These are phyloP conservation scores for Phallus indusiatus DNA, from an alignment of 768 basidiomycete genomes.

Conservation along the genomic window DNA sequence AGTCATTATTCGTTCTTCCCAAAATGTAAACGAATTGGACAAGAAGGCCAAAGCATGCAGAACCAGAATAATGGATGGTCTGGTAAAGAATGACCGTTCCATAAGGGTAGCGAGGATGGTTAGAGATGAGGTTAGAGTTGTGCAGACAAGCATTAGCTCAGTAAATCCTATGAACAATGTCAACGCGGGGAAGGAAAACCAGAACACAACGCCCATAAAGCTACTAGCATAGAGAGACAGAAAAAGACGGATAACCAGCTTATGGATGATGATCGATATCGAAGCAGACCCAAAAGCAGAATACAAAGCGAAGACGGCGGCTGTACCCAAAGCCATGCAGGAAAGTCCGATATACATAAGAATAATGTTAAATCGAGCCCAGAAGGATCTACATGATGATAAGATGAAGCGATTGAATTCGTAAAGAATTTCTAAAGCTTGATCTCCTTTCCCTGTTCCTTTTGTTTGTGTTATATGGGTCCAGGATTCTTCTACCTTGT, in stretches of 20 bases:
- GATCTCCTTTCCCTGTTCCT: conserved; percentile 20
- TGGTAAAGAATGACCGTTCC: conserved; percentile 13
- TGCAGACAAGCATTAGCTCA: conserved; percentile 22
- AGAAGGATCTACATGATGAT: conserved; percentile 68
- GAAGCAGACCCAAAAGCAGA: conserved; percentile 31
- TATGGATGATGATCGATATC: conserved; percentile 13
- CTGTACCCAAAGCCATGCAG: conserved; percentile 46
- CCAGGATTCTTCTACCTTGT: conserved; percentile 40
- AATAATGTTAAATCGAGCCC: conserved; percentile 87
- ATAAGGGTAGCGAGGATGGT: conserved; percentile 30
- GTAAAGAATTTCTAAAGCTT: conserved; percentile 18
- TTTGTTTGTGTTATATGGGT: conserved; percentile 11
- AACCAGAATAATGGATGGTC: conserved; percentile 38
- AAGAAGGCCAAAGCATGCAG: conserved; percentile 72
- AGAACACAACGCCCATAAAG: background rate
- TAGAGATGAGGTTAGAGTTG: conserved; percentile 37
- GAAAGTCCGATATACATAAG: conserved; percentile 68
- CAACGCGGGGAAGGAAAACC: background rate
- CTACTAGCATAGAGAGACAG: background rate
- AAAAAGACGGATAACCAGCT: background rate
- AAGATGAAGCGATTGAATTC: conserved; percentile 56
- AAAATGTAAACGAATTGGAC: conserved; percentile 95
- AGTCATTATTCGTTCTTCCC: conserved; percentile 82
- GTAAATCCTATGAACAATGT: background rate
- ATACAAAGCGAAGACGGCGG: conserved; percentile 50